Percentiles rank a stretch among this genome's conserved stretches.
Evolutionary conservation across 1,284 basidiomycete species (phyloP).

Genomic region (Cryptococcus sp.): DNA sequence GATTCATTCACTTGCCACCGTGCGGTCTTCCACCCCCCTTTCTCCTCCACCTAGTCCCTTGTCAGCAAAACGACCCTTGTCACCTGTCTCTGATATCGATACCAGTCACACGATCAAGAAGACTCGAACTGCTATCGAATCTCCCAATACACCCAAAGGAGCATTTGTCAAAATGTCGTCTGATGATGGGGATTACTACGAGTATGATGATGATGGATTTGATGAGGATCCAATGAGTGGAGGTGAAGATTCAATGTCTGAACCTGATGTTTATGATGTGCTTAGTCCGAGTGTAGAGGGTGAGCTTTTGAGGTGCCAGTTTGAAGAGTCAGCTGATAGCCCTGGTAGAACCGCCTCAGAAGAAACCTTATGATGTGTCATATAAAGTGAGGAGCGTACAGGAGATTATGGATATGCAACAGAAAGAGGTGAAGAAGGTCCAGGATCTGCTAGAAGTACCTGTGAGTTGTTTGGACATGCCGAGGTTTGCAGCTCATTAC

Average conservation of each 20-base stretch:
- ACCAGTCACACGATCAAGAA: too few relatives aligned
- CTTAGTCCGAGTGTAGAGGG: constrained; percentile 41
- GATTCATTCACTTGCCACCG: too few relatives aligned
- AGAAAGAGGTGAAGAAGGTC: constrained; percentile 73
- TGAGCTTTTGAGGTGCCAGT: constrained; percentile 14
- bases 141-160: too few relatives aligned
- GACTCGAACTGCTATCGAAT: too few relatives aligned
- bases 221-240: constrained; percentile 29
- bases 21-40: too few relatives aligned
- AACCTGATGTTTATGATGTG: constrained; percentile 41
- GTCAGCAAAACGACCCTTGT: too few relatives aligned
- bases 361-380: constrained; percentile 46
- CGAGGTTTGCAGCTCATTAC: background rate
- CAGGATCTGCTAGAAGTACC: constrained; percentile 78
- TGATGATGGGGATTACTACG: constrained; percentile 40
- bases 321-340: background rate
- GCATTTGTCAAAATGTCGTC: constrained; percentile 33
- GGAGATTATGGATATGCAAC: constrained; percentile 72
- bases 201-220: constrained; percentile 37
- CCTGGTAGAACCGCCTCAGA: constrained; percentile 26
- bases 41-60: too few relatives aligned
- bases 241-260: constrained; percentile 14
- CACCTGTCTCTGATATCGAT: too few relatives aligned
- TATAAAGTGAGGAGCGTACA: constrained; percentile 65
- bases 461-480: constrained; percentile 51